A percentile compares a stretch with the other conserved stretches of the same genome.
phyloP scores from a whole-genome alignment of 495 filamentous ascomycete genomes.

The Rusavskia elegans region DNA sequence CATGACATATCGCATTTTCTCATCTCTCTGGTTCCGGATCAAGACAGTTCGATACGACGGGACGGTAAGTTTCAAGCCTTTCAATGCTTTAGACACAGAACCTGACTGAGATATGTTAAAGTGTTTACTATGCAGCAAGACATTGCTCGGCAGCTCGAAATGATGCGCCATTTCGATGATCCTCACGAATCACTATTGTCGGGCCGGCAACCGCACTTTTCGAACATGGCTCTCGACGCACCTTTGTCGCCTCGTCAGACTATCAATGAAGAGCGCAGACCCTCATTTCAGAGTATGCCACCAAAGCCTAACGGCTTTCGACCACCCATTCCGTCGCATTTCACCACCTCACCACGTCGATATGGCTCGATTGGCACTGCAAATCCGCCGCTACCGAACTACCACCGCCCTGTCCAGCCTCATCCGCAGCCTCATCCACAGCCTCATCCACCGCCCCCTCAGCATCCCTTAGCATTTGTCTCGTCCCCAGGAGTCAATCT shows the following conservation, averaged over 20 bases:
- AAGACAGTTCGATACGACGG: conserved; percentile 38
- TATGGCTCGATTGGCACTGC: conserved; percentile 56
- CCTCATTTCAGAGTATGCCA: conserved; percentile 19
- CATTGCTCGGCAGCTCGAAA: conserved; percentile 69
- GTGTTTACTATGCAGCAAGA: conserved; percentile 70
- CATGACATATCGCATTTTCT: conserved; percentile 64
- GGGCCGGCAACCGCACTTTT: conserved; percentile 61
- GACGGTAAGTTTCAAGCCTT: conserved; percentile 29
- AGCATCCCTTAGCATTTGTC: conserved; percentile 59
- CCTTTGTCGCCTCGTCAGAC: conserved; percentile 87
- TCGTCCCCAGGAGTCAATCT: conserved; percentile 52
- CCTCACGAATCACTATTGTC: conserved; percentile 60
- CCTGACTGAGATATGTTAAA: conserved; percentile 18
- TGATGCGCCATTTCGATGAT: conserved; percentile 53
- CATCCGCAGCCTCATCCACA: conserved; percentile 38
- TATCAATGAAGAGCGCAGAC: conserved; percentile 70
- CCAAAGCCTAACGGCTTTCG: conserved; percentile 44
- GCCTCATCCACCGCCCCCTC: conserved; percentile 37
- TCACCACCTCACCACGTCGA: conserved; percentile 19
- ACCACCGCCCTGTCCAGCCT: conserved; percentile 44
- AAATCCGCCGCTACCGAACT: conserved; percentile 43
- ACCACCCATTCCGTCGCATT: conserved; percentile 62
- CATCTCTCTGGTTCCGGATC: conserved; percentile 51
- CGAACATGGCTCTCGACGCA: conserved; percentile 51
- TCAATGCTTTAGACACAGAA: neutral